Conservation (phyloP, 2,329 filamentous ascomycete species). For the Venturia asperata region DNA sequence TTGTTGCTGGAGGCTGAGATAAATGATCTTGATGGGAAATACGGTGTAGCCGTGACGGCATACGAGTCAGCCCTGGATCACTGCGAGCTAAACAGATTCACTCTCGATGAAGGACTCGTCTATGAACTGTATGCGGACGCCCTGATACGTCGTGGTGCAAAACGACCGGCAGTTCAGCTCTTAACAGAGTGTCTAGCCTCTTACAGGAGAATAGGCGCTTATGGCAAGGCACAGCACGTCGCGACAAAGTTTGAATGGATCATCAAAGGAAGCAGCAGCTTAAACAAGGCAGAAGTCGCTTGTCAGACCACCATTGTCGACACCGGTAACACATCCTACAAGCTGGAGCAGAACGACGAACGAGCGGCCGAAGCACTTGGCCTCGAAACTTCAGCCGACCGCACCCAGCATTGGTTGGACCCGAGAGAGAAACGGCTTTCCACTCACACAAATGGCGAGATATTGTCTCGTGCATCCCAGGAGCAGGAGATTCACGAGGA, state of each 20-base stretch:
- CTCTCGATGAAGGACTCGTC: conserved; percentile 64
- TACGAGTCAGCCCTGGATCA: conserved; percentile 71
- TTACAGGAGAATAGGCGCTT: conserved; percentile 62
- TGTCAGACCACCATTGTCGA: conserved; percentile 64
- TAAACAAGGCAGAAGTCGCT: conserved; percentile 54
- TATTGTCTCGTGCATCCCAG: conserved; percentile 33
- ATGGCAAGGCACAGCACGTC: conserved; percentile 61
- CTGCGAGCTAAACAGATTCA: conserved; percentile 57
- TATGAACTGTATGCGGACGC: conserved; percentile 69
- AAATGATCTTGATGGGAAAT: conserved; percentile 53
- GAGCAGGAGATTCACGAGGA: conserved; percentile 30
- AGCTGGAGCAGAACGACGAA: conserved; percentile 39
- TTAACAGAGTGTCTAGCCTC: conserved; percentile 60
- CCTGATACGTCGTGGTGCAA: conserved; percentile 57
- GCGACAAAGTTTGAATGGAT: conserved; percentile 61
- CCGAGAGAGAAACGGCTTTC: conserved; percentile 29
- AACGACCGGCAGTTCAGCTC: conserved; percentile 61
- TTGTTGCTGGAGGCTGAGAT: conserved; percentile 62
- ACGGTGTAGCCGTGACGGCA: conserved; percentile 48
- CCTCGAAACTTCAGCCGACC: conserved; percentile 36
- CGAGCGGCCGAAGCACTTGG: conserved; percentile 33
- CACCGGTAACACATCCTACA: conserved; percentile 35
- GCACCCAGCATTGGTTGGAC: conserved; percentile 43
- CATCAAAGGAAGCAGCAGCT: conserved; percentile 55
- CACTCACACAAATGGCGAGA: not conserved